Conservation (phyloP, 805 yeast species). For the Wickerhamomyces xylosicus region DNA sequence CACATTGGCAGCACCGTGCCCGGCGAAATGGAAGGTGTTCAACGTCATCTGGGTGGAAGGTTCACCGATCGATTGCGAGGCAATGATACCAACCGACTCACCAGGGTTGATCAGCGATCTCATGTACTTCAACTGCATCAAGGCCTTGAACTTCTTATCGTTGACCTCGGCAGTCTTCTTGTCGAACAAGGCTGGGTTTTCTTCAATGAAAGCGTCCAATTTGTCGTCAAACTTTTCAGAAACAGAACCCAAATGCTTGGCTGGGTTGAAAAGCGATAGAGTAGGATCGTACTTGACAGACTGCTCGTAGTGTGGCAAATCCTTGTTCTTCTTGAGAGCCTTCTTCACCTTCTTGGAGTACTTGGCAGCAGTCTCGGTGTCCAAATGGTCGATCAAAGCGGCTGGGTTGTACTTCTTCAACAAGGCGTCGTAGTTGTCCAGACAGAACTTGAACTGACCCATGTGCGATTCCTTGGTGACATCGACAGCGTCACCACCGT, state of each 20-base stretch:
- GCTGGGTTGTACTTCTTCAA: slow-evolving; percentile 82
- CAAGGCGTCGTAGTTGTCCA: slow-evolving; percentile 81
- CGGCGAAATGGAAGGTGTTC: slow-evolving; percentile 96
- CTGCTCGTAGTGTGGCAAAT: slow-evolving; percentile 55
- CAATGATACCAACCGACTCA: slow-evolving; percentile 96
- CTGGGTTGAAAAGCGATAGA: slow-evolving; percentile 75
- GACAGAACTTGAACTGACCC: slow-evolving; percentile 88
- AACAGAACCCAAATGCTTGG: slow-evolving; percentile 85
- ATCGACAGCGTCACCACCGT: slow-evolving; percentile 96
- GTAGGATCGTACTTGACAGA: slow-evolving; percentile 76
- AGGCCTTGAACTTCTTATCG: slow-evolving; percentile 79
- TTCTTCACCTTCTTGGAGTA: slow-evolving; percentile 81
- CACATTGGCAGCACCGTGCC: slow-evolving; percentile 99
- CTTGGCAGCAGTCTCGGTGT: slow-evolving; percentile 70
- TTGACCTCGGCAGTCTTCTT: slow-evolving; percentile 34
- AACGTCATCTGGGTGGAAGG: slow-evolving; percentile 99
- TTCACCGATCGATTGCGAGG: slow-evolving; percentile 97
- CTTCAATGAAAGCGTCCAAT: slow-evolving; percentile 58
- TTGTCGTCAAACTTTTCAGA: slow-evolving; percentile 81
- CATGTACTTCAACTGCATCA: slow-evolving; percentile 98
- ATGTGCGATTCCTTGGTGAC: slow-evolving; percentile 91
- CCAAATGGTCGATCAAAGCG: slow-evolving; percentile 58
- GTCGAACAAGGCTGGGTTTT: slow-evolving; percentile 46
- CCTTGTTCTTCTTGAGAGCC: slow-evolving; percentile 50
- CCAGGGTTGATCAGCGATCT: slow-evolving; percentile 92